phyloP scores from a whole-genome alignment of 495 filamentous ascomycete genomes.

The Penicillium bovifimosum region DNA sequence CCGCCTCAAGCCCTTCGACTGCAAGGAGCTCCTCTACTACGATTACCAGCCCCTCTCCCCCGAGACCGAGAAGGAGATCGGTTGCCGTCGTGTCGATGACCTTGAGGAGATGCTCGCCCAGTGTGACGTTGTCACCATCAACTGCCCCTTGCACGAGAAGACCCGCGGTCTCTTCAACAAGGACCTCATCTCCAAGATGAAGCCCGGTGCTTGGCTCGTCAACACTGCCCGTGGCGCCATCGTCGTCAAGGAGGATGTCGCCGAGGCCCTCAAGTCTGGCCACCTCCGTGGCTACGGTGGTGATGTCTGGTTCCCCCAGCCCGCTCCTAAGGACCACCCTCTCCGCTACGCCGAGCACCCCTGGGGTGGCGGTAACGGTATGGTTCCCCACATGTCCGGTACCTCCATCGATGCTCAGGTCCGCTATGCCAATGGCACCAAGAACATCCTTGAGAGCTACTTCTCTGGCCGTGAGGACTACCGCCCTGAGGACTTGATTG shows the following conservation, averaged over 20 bases:
- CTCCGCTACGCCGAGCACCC: conserved; percentile 91
- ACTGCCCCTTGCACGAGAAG: conserved; percentile 98
- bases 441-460: conserved; percentile 87
- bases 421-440: conserved; percentile 84
- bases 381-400: conserved; percentile 97
- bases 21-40: conserved; percentile 99
- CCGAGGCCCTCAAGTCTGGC: conserved; percentile 84
- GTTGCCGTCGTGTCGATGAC: conserved; percentile 76
- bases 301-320: conserved; percentile 92
- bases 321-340: conserved; percentile 88
- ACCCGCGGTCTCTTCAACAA: conserved; percentile 96
- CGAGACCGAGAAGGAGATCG: conserved; percentile 93
- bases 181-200: conserved; percentile 99
- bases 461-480: conserved; percentile 84
- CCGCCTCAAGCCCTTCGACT: conserved; percentile 93
- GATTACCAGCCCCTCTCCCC: conserved; percentile 92
- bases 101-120: conserved; percentile 94
- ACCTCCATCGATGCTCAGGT: conserved; percentile 96
- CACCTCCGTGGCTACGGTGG: conserved; percentile 97
- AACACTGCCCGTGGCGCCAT: conserved; percentile 99
- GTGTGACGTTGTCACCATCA: conserved; percentile 98
- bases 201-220: conserved; percentile 92
- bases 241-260: conserved; percentile 98
- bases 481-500: conserved; percentile 85
- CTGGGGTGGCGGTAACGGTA: conserved; percentile 95